Conservation (phyloP, 495 filamentous ascomycete species). For the Daldinia concentrica region DNA sequence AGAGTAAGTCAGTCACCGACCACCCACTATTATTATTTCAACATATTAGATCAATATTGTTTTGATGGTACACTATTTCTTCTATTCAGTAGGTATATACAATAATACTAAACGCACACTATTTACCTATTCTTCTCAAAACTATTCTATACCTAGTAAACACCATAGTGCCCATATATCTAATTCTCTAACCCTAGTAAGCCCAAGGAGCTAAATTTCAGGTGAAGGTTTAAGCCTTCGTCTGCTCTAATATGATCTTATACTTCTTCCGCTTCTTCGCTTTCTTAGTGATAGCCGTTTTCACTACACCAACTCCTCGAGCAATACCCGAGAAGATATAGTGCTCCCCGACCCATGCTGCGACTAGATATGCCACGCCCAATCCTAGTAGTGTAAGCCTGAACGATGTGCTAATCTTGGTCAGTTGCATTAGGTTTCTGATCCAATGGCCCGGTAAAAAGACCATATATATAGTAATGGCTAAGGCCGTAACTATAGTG, state of each 20-base stretch:
- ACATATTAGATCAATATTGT: neutral
- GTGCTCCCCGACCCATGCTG: conserved; percentile 76
- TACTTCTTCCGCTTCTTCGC: conserved; percentile 86
- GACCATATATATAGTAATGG: conserved; percentile 79
- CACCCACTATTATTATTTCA: neutral
- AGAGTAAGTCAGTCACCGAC: too few relatives aligned
- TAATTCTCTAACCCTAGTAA: neutral
- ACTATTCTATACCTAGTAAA: neutral
- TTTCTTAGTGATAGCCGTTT: conserved; percentile 62
- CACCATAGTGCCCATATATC: neutral
- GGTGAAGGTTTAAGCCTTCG: conserved; percentile 58
- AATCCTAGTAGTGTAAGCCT: conserved; percentile 74
- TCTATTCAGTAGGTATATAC: neutral
- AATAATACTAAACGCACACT: neutral
- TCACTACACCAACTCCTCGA: conserved; percentile 68
- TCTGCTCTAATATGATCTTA: conserved; percentile 79
- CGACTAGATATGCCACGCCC: conserved; percentile 69
- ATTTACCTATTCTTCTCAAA: neutral
- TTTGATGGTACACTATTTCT: neutral
- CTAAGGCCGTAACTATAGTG: conserved; percentile 73
- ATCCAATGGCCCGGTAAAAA: conserved; percentile 75
- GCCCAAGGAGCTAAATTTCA: neutral
- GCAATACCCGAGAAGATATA: conserved; percentile 74
- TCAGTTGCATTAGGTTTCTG: conserved; percentile 82
- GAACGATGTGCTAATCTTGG: conserved; percentile 73